Conservation (phyloP, 768 basidiomycete genomes). For the Suillus cothurnatus region DNA sequence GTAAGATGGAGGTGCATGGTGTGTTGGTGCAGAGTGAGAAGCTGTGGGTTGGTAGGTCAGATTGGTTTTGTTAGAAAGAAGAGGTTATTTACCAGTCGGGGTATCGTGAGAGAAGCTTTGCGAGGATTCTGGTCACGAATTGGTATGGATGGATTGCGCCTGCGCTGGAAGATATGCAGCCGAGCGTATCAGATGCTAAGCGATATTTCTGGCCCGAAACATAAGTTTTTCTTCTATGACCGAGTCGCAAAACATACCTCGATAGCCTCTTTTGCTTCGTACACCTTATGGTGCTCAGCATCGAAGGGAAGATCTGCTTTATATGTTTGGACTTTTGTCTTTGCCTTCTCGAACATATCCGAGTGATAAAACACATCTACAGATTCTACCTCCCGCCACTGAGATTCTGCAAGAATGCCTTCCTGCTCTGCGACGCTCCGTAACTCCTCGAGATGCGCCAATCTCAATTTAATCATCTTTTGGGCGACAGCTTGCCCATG, state of each 20-base stretch:
- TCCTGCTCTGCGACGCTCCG: constrained; percentile 55
- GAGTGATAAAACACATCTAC: constrained; percentile 56
- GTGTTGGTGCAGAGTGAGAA: constrained; percentile 62
- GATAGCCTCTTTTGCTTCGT: constrained; percentile 36
- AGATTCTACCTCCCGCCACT: constrained; percentile 58
- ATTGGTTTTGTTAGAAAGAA: background rate
- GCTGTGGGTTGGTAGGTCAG: constrained; percentile 33
- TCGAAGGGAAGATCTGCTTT: constrained; percentile 53
- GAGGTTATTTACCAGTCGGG: constrained; percentile 43
- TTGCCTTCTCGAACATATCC: constrained; percentile 44
- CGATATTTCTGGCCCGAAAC: constrained; percentile 43
- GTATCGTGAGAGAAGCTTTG: constrained; percentile 50
- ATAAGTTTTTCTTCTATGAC: background rate
- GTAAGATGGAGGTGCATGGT: constrained; percentile 56
- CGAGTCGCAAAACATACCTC: constrained; percentile 21
- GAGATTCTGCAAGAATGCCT: constrained; percentile 50
- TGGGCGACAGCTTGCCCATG: constrained; percentile 50
- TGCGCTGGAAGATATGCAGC: constrained; percentile 54
- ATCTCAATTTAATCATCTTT: constrained; percentile 61
- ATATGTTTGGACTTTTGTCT: constrained; percentile 46
- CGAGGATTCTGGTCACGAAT: constrained; percentile 63
- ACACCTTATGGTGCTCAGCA: constrained; percentile 34
- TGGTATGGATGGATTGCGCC: constrained; percentile 73
- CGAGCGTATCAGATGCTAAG: constrained; percentile 46
- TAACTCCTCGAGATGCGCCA: constrained; percentile 55